Base-by-base conservation (phyloP, 352 stramenopile species). In the Globisporangium ultimum region DNA sequence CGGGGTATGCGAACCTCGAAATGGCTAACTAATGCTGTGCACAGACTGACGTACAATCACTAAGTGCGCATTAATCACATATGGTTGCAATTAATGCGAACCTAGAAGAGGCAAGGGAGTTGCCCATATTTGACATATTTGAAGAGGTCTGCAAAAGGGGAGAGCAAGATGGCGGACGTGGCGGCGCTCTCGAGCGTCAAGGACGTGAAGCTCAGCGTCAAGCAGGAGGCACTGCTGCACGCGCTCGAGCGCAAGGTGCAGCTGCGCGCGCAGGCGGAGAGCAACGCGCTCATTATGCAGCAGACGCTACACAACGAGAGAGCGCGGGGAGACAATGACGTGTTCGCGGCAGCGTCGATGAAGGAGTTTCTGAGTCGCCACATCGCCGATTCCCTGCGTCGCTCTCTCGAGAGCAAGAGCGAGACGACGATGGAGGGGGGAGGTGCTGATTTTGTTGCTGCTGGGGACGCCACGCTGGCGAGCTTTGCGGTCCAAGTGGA, bases 191-290 rank as follows among this genome's bases (percentile, higher is more conserved):
- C 57, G 50, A 57, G 50, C 48, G 57, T 63, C 48, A 49, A 58
- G 41, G 75, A 88, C 40, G 80, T 69, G 45, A 57, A 53, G 61
- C 69, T 89, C 17, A 80, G 58, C n/a, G 50, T 60, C 34, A 52
- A 60, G 51, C 82, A 89, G 58, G 71, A 88, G 28, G 54, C 69
- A 42, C 63, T 89, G 48, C 67, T 91, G 48, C 68, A 72, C 11
- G 69, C 77, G 10, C 66, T 91, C 48, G 82, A 91, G 70, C 74
- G 77, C 2, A 71, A 71, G 18, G 51, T 88, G 48, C 75, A 88
- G 68, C 58, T 91, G 21, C 66, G 71, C 41, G 60, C 65, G 8
- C 81, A 91, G 54, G 70, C 70, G 0, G 69, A 79, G 55, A 63
- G 56, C 6, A 80, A 80, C 45, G 74, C 74, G 34, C 53, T 75